Evolutionary conservation across 2,329 filamentous ascomycete genomes (phyloP).

Genomic region (Xylaria sp.): DNA sequence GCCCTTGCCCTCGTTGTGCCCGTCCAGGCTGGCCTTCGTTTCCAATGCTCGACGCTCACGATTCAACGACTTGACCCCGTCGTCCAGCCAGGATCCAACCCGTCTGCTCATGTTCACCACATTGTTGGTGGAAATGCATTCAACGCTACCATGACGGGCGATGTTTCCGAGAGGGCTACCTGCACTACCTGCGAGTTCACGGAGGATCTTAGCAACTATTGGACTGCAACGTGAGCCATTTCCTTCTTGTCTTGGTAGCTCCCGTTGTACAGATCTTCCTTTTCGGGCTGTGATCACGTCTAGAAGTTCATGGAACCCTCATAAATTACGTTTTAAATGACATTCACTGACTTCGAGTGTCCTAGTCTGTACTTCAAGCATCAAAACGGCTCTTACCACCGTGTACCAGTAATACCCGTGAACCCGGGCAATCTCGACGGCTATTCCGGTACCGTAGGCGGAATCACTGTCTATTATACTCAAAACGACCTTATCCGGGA

Average conservation of each 20-base stretch:
- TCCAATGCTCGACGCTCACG: conserved; percentile 36
- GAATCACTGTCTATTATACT: conserved; percentile 46
- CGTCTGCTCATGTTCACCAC: conserved; percentile 35
- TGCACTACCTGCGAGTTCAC: conserved; percentile 44
- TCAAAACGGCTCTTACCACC: conserved; percentile 30
- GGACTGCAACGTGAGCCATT: conserved; percentile 31
- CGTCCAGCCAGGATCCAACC: conserved; percentile 33
- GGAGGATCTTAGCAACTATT: conserved; percentile 44
- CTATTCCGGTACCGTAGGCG: conserved; percentile 40
- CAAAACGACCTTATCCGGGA: conserved; percentile 42
- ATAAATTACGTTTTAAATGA: not conserved
- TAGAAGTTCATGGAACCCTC: not conserved
- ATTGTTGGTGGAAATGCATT: conserved; percentile 39
- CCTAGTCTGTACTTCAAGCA: conserved; percentile 11
- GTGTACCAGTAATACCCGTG: conserved; percentile 43
- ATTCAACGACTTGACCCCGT: conserved; percentile 37
- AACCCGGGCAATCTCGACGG: conserved; percentile 41
- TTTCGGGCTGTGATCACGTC: not conserved
- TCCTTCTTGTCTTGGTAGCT: not conserved
- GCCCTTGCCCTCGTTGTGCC: conserved; percentile 31
- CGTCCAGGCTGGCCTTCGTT: conserved; percentile 37
- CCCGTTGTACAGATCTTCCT: not conserved
- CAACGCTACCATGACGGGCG: conserved; percentile 35
- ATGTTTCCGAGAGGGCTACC: conserved; percentile 30
- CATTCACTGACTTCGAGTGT: not conserved